phyloP scores from a whole-genome alignment of 1,139 yeast genomes.

The Zhuliangozyma parablackwelliae region DNA sequence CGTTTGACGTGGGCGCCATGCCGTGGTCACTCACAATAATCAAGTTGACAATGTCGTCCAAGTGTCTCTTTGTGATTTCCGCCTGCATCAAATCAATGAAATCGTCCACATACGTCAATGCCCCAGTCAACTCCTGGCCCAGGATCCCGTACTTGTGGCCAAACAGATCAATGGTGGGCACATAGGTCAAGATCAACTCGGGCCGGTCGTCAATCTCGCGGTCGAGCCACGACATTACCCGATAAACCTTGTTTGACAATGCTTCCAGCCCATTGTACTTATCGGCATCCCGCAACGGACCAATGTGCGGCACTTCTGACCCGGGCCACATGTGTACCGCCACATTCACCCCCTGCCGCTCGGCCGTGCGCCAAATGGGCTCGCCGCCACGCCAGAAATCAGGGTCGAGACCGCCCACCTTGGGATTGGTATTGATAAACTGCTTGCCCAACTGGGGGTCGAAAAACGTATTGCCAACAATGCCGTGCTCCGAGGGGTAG shows the following conservation, averaged over 20 bases:
- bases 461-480: constrained; percentile 77
- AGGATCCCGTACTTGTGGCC: constrained; percentile 72
- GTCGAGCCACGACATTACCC: constrained; percentile 69
- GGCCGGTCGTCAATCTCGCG: constrained; percentile 52
- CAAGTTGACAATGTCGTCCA: constrained; percentile 64
- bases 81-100: constrained; percentile 49
- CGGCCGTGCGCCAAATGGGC: constrained; percentile 82
- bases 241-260: constrained; percentile 50
- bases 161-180: constrained; percentile 71
- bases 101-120: constrained; percentile 60
- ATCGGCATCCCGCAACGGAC: constrained; percentile 50
- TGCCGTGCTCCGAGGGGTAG: constrained; percentile 81
- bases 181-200: constrained; percentile 73
- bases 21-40: constrained; percentile 88
- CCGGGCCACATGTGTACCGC: constrained; percentile 99
- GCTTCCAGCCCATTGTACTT: constrained; percentile 61
- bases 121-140: constrained; percentile 53
- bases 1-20: constrained; percentile 80
- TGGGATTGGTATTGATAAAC: constrained; percentile 62
- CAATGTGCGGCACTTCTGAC: constrained; percentile 61
- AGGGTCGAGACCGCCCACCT: constrained; percentile 51
- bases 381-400: constrained; percentile 84
- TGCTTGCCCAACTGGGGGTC: constrained; percentile 55
- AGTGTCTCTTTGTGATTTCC: constrained; percentile 50
- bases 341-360: constrained; percentile 54